phyloP scores from a whole-genome alignment of 2,329 filamentous ascomycete genomes.

The Venturia carpophila region DNA sequence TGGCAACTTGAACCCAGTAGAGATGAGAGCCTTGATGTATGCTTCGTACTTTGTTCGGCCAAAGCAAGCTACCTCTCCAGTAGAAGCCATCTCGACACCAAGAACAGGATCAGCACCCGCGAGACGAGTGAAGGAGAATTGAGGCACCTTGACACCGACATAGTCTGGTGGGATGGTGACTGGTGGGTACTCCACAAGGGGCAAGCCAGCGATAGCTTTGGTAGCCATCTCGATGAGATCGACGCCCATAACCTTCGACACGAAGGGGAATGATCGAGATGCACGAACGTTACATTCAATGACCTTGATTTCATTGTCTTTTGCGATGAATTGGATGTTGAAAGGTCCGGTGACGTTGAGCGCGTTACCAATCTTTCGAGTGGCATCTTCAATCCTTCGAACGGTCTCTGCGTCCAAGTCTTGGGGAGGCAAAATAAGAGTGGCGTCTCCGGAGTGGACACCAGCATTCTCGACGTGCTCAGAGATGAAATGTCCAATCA shows the following conservation, averaged over 20 bases:
- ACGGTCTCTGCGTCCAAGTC: conserved; percentile 87
- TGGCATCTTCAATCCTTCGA: conserved; percentile 84
- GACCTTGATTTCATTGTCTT: conserved; percentile 99
- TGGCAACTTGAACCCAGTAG: conserved; percentile 91
- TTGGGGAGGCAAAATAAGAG: conserved; percentile 87
- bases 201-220: conserved; percentile 84
- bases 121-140: conserved; percentile 97
- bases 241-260: conserved; percentile 96
- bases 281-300: conserved; percentile 98
- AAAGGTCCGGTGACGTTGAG: conserved; percentile 93
- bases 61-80: conserved; percentile 95
- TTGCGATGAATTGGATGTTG: conserved; percentile 99
- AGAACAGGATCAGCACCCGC: conserved; percentile 93
- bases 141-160: conserved; percentile 94
- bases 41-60: conserved; percentile 94
- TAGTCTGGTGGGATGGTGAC: conserved; percentile 69
- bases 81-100: conserved; percentile 98
- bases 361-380: conserved; percentile 86
- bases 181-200: conserved; percentile 73
- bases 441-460: conserved; percentile 97
- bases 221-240: conserved; percentile 98
- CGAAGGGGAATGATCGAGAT: conserved; percentile 93
- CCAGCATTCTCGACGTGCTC: conserved; percentile 98
- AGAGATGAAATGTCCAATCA: conserved; percentile 94
- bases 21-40: conserved; percentile 91